phyloP scores from a whole-genome alignment of 345 rosid genomes.

The Pelargonium nanum region DNA sequence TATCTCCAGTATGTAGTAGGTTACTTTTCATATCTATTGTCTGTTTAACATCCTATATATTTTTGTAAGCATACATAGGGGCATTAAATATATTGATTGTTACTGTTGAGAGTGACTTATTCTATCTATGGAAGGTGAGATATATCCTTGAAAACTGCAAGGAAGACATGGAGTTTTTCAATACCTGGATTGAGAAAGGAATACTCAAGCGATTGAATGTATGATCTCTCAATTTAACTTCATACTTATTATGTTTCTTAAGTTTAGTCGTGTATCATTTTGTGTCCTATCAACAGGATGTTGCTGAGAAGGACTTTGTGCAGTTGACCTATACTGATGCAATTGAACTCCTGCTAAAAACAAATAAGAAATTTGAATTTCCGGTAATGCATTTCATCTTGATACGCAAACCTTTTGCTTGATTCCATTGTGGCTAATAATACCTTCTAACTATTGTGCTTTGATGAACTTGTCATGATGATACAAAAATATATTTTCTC shows the following conservation, averaged over 20 bases:
- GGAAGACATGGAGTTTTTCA: constrained; percentile 98
- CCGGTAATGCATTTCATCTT: constrained; percentile 40
- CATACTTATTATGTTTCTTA: constrained; percentile 3
- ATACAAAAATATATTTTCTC: neutral
- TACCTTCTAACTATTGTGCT: neutral
- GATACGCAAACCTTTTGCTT: neutral
- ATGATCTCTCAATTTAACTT: constrained; percentile 31
- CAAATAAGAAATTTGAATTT: constrained; percentile 77
- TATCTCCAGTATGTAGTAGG: constrained; percentile 99
- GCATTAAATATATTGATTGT: neutral
- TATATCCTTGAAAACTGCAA: constrained; percentile 81
- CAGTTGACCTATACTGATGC: constrained; percentile 87
- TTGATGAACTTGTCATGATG: neutral
- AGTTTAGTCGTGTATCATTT: constrained; percentile 4
- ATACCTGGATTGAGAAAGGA: constrained; percentile 96
- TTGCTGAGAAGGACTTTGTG: constrained; percentile 79
- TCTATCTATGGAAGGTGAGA: constrained; percentile 49
- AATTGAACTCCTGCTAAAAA: constrained; percentile 67
- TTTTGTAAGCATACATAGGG: too few relatives aligned
- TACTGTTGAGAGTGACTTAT: neutral
- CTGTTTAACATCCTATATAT: constrained; percentile 11
- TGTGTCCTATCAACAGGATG: constrained; percentile 44
- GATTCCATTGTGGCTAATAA: neutral
- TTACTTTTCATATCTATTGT: constrained; percentile 43
- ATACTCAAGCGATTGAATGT: constrained; percentile 74